Evolutionary conservation across 2,329 filamentous ascomycete genomes (phyloP), one percentile per base, ranked within the genome.

Genomic region (Cladorrhinum sp.): DNA sequence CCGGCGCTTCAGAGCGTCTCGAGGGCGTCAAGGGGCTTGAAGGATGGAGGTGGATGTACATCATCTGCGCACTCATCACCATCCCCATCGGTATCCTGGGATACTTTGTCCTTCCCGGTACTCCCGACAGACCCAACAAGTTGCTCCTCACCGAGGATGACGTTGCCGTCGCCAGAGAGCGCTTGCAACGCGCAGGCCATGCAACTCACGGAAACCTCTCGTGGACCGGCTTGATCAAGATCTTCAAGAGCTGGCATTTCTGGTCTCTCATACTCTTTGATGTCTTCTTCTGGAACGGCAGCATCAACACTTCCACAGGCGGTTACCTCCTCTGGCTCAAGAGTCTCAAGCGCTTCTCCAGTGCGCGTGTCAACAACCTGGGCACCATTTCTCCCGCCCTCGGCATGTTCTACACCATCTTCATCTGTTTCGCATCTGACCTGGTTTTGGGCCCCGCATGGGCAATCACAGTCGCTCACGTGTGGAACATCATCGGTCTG

Each of bases 261-360:
- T 86, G 79, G 75, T 71, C 76, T 0, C 70, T 86, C 9, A 70
- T 84, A 0, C 61, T 80, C 1, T 73, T 82, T 27, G 79, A 83
- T 51, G 74, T 83, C 4, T 74, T 86, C 23, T 86, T 86, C 71
- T 86, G 81, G 80, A 85, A 85, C 60, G 75, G 77, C 4, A 70
- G 77, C n/a, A 78, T 72, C 45, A 71, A 81, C 51, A 78, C 76
- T 1, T 75, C 69, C 6, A 73, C 77, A 1, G 83, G 81, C 1
- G 78, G 76, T 0, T 86, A 81, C 60, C 68, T 85, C 2, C 74
- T 87, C 0, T 86, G 83, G 83, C 72, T 86, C 51, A 85, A 85
- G 70, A 82, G 78, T 58, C 66, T 85, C 13, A 69, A 77, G 1
- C 74, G 79, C 1, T 85, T 77, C 66, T 74, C 76, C 0, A 73